Base-by-base conservation (phyloP, 2,329 filamentous ascomycete species). In the Colletotrichum sp. region DNA sequence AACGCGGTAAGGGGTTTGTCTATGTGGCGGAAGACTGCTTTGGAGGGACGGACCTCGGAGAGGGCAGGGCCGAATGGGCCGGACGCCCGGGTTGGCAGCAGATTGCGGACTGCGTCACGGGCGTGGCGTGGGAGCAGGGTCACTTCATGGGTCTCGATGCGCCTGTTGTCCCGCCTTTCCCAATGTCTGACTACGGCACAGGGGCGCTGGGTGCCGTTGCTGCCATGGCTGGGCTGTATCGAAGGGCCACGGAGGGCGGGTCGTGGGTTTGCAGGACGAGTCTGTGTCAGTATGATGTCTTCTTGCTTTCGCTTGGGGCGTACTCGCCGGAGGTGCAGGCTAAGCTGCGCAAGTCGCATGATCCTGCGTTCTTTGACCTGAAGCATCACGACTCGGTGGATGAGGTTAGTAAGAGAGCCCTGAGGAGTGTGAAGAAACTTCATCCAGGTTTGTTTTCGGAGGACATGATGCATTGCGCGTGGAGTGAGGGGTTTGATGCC, bases 11-110 rank as follows among this genome's bases (percentile, higher is more conserved):
- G 78, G 92, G 92, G 21, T 89, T 92, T 49, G 86, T 93, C 15
- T 92, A 92, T 79, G 89, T 93, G 8, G 87, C 89, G 32, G 92
- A 93, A 80, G 90, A 93, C 80, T 93, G 92, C 80, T 93, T 93
- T 77, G 92, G 92, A 4, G 90, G 90, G 39, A 85, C 89, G 34
- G 90, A 89, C 28, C 70, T 79, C 30, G 77, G 70, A 52, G 81
- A 79, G 8, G 80, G 80, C 18, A 64, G 70, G 13, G 78, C 78
- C 2, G 90, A 91, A 73, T 93, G 91, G 91, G 87, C 89, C 1
- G 84, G 83, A 32, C 86, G 91, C 15, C 88, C 91, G 13, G 92
- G 92, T 16, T 93, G 92, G 92, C 92, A 92, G 79, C 90, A 92
- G 79, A 92, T 92, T 69, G 91, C 91, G 36, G 92, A 93, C 81